Percentiles rank a stretch among this genome's conserved stretches.
Conservation (phyloP, 805 yeast genomes). For the Diddensiella caesifluorescens region DNA sequence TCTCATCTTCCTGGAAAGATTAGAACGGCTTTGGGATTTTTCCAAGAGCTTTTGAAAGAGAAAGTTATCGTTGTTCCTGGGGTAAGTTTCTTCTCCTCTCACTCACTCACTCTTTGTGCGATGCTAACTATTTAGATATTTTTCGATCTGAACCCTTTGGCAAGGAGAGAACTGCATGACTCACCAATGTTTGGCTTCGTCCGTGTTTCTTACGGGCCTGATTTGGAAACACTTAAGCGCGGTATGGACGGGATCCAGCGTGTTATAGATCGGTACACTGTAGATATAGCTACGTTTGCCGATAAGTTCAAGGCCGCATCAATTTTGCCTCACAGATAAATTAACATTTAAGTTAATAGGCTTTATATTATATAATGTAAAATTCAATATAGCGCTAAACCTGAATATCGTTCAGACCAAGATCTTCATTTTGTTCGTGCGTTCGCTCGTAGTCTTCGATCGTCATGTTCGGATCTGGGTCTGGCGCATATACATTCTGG, state of each 20-base stretch:
- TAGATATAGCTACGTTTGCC: no score
- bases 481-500: conserved; percentile 99
- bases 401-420: conserved; percentile 58
- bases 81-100: conserved; percentile 2
- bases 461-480: conserved; percentile 91
- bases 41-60: conserved; percentile 58
- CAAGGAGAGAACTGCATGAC: conserved; percentile 44
- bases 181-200: conserved; percentile 57
- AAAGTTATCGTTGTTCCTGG: conserved; percentile 59
- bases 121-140: conserved; percentile 34
- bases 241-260: conserved; percentile 60
- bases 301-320: background rate
- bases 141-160: conserved; percentile 53
- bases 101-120: background rate
- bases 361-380: background rate
- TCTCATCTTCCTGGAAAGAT: conserved; percentile 51
- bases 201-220: conserved; percentile 58
- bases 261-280: conserved; percentile 31
- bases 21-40: conserved; percentile 53
- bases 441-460: conserved; percentile 90
- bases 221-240: conserved; percentile 41
- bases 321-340: no score
- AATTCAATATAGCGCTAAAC: conserved; percentile 15
- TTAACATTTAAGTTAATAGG: no score
- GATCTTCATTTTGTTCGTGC: conserved; percentile 79